These are phyloP conservation scores for Solanum chmielewskii DNA, from an alignment of 257 asterid species.

Conservation along the genomic window DNA sequence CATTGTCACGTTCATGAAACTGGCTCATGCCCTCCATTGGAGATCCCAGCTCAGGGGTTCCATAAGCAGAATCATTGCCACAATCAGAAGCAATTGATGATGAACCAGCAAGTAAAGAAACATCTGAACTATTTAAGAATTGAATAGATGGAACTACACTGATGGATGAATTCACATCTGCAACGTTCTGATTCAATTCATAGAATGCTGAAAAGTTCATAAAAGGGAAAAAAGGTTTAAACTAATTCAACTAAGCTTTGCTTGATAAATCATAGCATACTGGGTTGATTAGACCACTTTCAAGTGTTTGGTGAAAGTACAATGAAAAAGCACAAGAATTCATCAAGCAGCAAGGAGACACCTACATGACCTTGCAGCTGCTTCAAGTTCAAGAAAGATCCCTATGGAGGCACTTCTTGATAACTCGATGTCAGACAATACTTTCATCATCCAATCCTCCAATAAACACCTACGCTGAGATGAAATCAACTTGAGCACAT, in stretches of 20 bases:
- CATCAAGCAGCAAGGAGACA: slow-evolving; percentile 13
- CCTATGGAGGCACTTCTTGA: slow-evolving; percentile 60
- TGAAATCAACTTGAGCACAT: slow-evolving; percentile 14
- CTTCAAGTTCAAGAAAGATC: slow-evolving; percentile 72
- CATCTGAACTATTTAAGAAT: slow-evolving; percentile 21
- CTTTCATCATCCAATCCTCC: slow-evolving; percentile 62
- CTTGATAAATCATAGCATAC: not conserved
- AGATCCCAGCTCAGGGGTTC: slow-evolving; percentile 26
- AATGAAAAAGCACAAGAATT: not conserved
- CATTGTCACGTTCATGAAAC: slow-evolving; percentile 10
- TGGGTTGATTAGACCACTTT: not conserved
- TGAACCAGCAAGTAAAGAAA: slow-evolving; percentile 17
- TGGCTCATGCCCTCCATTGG: slow-evolving; percentile 4
- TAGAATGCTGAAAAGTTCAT: slow-evolving; percentile 37
- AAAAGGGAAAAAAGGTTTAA: not conserved
- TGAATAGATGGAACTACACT: slow-evolving; percentile 19
- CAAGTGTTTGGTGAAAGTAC: not conserved
- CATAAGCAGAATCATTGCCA: slow-evolving; percentile 19
- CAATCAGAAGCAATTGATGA: slow-evolving; percentile 19
- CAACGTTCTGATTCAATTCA: slow-evolving; percentile 25
- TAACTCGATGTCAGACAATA: slow-evolving; percentile 58
- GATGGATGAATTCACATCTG: slow-evolving; percentile 11
- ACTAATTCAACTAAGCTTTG: not conserved
- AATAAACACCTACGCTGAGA: slow-evolving; percentile 62
- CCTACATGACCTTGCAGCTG: slow-evolving; percentile 73